Evolutionary conservation across 495 filamentous ascomycete species (phyloP), one percentile per base, ranked within the genome.

Genomic region (Evernia prunastri): DNA sequence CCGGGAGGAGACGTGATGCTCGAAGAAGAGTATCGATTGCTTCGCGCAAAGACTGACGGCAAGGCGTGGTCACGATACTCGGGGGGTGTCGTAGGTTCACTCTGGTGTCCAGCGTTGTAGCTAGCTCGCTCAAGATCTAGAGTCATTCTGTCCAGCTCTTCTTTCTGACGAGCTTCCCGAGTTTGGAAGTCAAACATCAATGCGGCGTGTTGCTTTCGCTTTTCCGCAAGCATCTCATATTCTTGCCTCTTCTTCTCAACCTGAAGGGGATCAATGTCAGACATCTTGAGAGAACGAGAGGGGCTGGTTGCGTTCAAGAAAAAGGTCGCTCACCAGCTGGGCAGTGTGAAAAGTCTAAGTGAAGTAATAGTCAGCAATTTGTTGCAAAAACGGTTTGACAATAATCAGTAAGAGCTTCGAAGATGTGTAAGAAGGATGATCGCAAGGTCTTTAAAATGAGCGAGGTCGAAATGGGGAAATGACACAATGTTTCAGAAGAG

Each of bases 21-120:
- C 9, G 90, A 89, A 29, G 85, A 87, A 23, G 90, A 94, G 76
- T 91, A 93, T 59, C 91, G 84, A 68, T 89, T 89, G 27, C 88
- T 88, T 25, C 90, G 84, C 43, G 89, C 85, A 64, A 90, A 86
- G 53, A 87, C 81, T 67, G 84, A 82, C 57, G 90, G 83, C 69
- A 94, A 86, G 39, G 84, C 83, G 59, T 82, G 81, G 59, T 96
- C 91, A 66, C 84, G 87, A 72, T 91, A 90, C 73, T 97, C 94
- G 25, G 94, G 94, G n/a, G 94, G 94, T 23, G 95, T 98, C 17
- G 94, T 96, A 12, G 93, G 93, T 76, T 97, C 92, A 59, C 91
- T 93, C 73, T 90, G 86, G 63, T 90, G 87, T 42, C 89, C 89
- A 64, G 82, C 75, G n/a, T 72, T 68, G 37, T 81, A 70, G 51